phyloP scores from a whole-genome alignment of 148 eudicot genomes.

The Diospyros lotus region DNA sequence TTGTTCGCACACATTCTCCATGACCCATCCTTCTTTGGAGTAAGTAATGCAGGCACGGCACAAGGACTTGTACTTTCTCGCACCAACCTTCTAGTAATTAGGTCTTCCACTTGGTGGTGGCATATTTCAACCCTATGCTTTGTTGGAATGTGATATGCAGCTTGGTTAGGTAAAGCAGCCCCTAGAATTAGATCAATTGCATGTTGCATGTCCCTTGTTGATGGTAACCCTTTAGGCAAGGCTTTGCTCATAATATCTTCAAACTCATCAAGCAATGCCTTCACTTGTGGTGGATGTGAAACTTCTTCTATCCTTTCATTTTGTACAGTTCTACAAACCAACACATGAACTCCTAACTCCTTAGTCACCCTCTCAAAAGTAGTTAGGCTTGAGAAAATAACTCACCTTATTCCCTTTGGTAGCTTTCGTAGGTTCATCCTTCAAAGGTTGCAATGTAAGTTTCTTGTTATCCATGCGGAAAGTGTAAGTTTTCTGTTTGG shows the following conservation, averaged over 20 bases:
- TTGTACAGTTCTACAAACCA: no score
- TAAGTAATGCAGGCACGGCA: not conserved
- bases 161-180: not conserved
- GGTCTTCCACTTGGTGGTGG: no score
- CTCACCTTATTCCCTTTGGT: not conserved
- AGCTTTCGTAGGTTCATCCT: not conserved
- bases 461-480: no score
- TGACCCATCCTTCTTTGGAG: not conserved
- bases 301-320: not conserved
- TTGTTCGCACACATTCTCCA: not conserved
- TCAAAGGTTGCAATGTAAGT: no score
- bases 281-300: not conserved
- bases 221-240: not conserved
- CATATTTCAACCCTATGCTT: not conserved
- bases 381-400: not conserved
- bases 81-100: not conserved
- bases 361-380: not conserved
- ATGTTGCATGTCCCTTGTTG: not conserved
- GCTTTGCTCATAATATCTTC: not conserved
- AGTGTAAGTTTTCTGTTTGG: not conserved
- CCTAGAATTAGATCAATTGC: not conserved
- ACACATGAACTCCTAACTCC: no score
- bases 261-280: not conserved
- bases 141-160: not conserved
- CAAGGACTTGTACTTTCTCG: not conserved